phyloP scores from a whole-genome alignment of 306 rosid genomes.

The Adenanthera pavonina region DNA sequence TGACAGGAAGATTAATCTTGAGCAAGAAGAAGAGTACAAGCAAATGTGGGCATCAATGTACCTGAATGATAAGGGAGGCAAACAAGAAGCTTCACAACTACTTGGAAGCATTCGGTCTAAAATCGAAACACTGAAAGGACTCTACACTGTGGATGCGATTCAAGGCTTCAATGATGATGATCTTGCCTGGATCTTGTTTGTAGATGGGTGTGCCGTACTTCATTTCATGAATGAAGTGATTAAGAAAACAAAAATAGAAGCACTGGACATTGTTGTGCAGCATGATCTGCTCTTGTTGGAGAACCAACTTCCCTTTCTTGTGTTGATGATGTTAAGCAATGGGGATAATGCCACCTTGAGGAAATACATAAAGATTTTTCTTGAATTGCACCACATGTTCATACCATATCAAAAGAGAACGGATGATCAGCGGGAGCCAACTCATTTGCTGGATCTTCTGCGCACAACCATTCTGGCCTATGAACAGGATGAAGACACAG shows the following conservation, averaged over 20 bases:
- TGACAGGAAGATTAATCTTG: neutral
- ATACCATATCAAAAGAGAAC: neutral
- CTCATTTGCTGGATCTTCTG: neutral
- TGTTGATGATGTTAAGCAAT: neutral
- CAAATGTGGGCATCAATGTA: neutral
- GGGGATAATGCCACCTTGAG: neutral
- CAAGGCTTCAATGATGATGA: neutral
- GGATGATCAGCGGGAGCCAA: neutral
- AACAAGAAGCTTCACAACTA: neutral
- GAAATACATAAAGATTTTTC: neutral
- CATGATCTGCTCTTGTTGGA: neutral
- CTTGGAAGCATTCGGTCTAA: neutral
- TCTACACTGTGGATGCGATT: neutral
- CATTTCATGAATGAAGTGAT: neutral
- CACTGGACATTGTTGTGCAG: neutral
- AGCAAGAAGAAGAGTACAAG: neutral
- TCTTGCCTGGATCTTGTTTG: slow-evolving; percentile 24
- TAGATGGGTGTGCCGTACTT: slow-evolving; percentile 39
- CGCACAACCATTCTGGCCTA: neutral
- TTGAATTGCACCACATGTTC: too few species aligned
- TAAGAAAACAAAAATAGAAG: neutral
- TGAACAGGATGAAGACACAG: too few species aligned
- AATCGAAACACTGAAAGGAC: neutral
- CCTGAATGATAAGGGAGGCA: neutral
- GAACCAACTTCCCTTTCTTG: neutral